Base-by-base conservation (phyloP, 148 eudicot genomes). In the Limonium bicolor region DNA sequence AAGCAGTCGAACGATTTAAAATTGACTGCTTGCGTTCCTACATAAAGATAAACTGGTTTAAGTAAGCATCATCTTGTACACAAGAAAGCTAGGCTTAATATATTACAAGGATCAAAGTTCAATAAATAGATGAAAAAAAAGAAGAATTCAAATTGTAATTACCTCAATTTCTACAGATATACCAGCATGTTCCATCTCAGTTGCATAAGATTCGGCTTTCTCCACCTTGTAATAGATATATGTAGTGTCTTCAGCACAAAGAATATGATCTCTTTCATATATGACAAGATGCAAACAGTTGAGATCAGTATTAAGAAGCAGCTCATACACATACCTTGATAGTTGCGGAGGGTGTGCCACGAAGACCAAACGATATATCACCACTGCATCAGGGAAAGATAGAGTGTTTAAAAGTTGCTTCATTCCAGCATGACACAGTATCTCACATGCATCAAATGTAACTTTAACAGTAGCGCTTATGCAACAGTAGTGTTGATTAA, bases 1-100 rank as follows among this genome's bases (percentile, higher is more conserved):
- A 67, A 47, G 76, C 58, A 48, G 53, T 73, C 32, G 99, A 76
- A 41, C 41, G 56, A 32, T 85, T 86, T 46, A 61, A 29, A 46
- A 92, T 92, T 55, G 47, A 48, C 46, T 58, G 71, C 69, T 76
- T 92, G 46, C 99, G 85, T 72, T 73, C 74, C 99, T 92, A 70
- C 42, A 64, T 46, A 33, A 14, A 43, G 30, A 43, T 43, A 11
- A 43, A 43, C 6, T 24, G 24, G 48, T 43, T 43, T 13, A 43
- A 20, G 9, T 23, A 40, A 44, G 46, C 23, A 54, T 26, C 31
- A 23, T 51, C 36, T 51, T 21, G 29, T n/a, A n/a, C 28, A 23
- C 20, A 43, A 24, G 11, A 24, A 43, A 24, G 29, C 27, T 23
- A 13, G n/a, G 48, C 19, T 43, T 18, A 7, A 22, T 2, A 43